Evolutionary conservation across 768 basidiomycete genomes (phyloP), one percentile per base, ranked within the genome.

Genomic region (Phylloporus arenicola): DNA sequence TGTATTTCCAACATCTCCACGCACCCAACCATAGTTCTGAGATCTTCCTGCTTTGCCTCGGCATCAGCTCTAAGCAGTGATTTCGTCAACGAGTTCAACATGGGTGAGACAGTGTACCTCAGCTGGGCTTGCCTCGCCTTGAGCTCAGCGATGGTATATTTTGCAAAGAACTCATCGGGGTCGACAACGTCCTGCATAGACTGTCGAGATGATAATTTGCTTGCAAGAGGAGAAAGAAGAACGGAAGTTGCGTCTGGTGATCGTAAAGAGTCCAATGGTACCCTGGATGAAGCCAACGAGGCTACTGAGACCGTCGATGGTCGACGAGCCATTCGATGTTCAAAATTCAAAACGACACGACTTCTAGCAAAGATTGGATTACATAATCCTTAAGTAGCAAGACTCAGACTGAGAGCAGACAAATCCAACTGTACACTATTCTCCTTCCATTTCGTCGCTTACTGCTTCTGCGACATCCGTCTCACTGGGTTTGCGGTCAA

Each of bases 11-110:
- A 51, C 16, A 50, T 43, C 30, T 51, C 39, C 56, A 84, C 90
- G 79, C 72, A 92, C 90, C 90, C 90, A 70, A 92, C 90, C 90
- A 92, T 92, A 40, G 88, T 74, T 60, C 90, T 78, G 39, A 92
- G 76, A 61, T 92, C 90, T 64, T 92, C 87, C 60, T 90, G 86
- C 67, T 92, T 92, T 39, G 82, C 84, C 62, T 91, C 87, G 0
- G 89, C 90, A 70, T 92, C 90, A 14, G 77, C 70, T 65, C 89
- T 91, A 37, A 12, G 27, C 13, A 25, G 39, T 43, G 24, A 50
- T 45, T 55, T 45, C 30, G 29, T 30, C 29, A 43, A 47, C 14
- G 37, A 20, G 30, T 39, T 31, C 33, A 35, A 19, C 22, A 35
- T n/a, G 17, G 8, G 46, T 11, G 22, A 60, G 50, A 37, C 19